These are phyloP conservation scores for Epichloe coenophiala DNA, from an alignment of 2,329 filamentous ascomycete species.

Conservation along the genomic window DNA sequence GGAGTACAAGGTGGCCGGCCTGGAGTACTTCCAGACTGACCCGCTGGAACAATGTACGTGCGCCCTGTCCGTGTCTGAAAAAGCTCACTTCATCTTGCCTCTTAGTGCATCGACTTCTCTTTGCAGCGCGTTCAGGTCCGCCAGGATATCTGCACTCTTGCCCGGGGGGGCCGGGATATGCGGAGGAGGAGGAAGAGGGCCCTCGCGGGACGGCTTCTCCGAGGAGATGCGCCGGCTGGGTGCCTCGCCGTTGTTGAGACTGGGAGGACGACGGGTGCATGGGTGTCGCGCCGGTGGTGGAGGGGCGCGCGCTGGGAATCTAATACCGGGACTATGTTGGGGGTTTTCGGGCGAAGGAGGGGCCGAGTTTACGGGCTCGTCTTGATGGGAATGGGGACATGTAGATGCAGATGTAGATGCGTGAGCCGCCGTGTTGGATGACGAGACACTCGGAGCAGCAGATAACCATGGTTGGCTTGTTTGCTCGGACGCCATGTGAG, in stretches of 20 bases:
- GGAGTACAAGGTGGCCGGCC: no score
- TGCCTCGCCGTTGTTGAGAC: slow-evolving; percentile 27
- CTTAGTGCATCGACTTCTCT: slow-evolving; percentile 58
- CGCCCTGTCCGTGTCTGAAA: no score
- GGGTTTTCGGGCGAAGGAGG: slow-evolving; percentile 3
- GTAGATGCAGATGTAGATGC: slow-evolving; percentile 8
- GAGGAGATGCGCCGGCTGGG: slow-evolving; percentile 15
- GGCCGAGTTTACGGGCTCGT: no score
- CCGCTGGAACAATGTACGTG: no score
- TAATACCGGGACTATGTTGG: slow-evolving; percentile 7
- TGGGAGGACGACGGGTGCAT: slow-evolving; percentile 31
- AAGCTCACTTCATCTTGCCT: slow-evolving; percentile 14
- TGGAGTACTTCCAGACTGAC: no score
- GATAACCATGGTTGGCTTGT: slow-evolving; percentile 11
- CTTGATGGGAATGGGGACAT: not conserved
- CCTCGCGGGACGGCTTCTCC: slow-evolving; percentile 17
- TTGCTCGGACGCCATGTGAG: slow-evolving; percentile 24
- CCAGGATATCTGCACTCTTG: slow-evolving; percentile 47
- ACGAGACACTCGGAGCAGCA: slow-evolving; percentile 7
- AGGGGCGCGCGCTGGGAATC: slow-evolving; percentile 20
- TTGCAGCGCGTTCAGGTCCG: slow-evolving; percentile 58
- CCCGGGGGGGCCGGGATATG: slow-evolving; percentile 12
- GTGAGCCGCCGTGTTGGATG: slow-evolving; percentile 5
- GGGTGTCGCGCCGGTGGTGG: no score
- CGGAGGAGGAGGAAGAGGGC: slow-evolving; percentile 1